Evolutionary conservation across 2,329 filamentous ascomycete genomes (phyloP).

Genomic region (Immersiporthe knoxdaviesiana): DNA sequence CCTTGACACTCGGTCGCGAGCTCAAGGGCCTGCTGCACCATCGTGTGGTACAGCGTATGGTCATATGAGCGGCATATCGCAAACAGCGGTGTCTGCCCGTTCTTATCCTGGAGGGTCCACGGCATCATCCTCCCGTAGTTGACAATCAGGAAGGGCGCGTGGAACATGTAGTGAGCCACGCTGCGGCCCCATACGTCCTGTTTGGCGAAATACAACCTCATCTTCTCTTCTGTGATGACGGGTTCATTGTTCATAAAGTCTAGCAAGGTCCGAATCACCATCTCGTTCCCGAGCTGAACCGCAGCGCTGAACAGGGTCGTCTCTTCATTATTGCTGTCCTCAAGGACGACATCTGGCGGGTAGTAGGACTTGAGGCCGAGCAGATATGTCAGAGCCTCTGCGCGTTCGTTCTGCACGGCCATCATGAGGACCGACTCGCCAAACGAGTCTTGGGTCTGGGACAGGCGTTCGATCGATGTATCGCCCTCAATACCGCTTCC

Average conservation of each 20-base stretch:
- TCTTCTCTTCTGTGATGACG: slow-evolving; percentile 54
- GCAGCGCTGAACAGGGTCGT: slow-evolving; percentile 89
- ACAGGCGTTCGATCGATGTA: slow-evolving; percentile 77
- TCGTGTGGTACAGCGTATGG: slow-evolving; percentile 80
- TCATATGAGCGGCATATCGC: slow-evolving; percentile 95
- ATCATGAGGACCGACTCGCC: slow-evolving; percentile 91
- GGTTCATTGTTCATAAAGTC: slow-evolving; percentile 62
- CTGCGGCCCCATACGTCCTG: slow-evolving; percentile 88
- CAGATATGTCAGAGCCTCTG: slow-evolving; percentile 76
- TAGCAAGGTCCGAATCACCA: slow-evolving; percentile 76
- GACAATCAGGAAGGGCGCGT: slow-evolving; percentile 79
- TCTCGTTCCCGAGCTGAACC: slow-evolving; percentile 78
- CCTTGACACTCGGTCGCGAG: slow-evolving; percentile 75
- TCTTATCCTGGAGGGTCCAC: slow-evolving; percentile 91
- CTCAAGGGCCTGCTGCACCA: slow-evolving; percentile 82
- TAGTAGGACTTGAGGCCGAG: slow-evolving; percentile 78
- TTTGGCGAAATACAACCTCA: slow-evolving; percentile 70
- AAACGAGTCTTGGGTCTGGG: slow-evolving; percentile 68
- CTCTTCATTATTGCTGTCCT: slow-evolving; percentile 86
- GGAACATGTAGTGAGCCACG: slow-evolving; percentile 94
- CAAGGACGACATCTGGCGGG: slow-evolving; percentile 69
- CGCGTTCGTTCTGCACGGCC: slow-evolving; percentile 74
- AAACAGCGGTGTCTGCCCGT: slow-evolving; percentile 96
- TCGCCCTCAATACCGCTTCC: slow-evolving; percentile 80
- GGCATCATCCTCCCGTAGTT: slow-evolving; percentile 77